Conservation (phyloP, 2,329 filamentous ascomycete species). For the Clonostachys sp. region DNA sequence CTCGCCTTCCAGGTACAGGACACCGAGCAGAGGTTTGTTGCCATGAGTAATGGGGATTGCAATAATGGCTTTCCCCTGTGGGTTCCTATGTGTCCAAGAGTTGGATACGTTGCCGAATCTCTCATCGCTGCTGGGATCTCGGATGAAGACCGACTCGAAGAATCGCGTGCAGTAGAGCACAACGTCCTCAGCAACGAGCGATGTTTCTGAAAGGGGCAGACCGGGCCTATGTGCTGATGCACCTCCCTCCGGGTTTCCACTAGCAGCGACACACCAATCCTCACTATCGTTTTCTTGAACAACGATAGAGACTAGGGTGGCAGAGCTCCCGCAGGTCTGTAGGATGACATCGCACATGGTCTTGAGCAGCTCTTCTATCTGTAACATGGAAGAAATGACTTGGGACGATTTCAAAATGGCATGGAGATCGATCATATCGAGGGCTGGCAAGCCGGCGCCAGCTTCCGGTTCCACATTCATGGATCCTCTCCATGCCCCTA, state of each 20-base stretch:
- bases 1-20: slow-evolving; percentile 71
- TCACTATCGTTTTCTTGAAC: slow-evolving; percentile 59
- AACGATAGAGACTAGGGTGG: slow-evolving; percentile 68
- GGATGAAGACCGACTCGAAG: slow-evolving; percentile 68
- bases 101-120: slow-evolving; percentile 72
- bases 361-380: slow-evolving; percentile 70
- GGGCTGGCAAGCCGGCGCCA: slow-evolving; percentile 61
- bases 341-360: slow-evolving; percentile 81
- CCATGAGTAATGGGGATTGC: slow-evolving; percentile 77
- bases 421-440: slow-evolving; percentile 80
- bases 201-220: slow-evolving; percentile 59
- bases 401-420: slow-evolving; percentile 76
- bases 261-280: slow-evolving; percentile 71
- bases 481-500: slow-evolving; percentile 59
- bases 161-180: slow-evolving; percentile 75
- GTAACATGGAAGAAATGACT: slow-evolving; percentile 72
- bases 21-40: slow-evolving; percentile 66
- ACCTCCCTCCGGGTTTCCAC: slow-evolving; percentile 65
- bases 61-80: slow-evolving; percentile 69
- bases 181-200: slow-evolving; percentile 70
- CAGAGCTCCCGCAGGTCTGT: slow-evolving; percentile 68
- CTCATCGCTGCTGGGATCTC: slow-evolving; percentile 71
- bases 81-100: slow-evolving; percentile 63
- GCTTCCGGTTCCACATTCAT: slow-evolving; percentile 51
- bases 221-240: slow-evolving; percentile 63